Percentiles rank a stretch among this genome's conserved stretches.
phyloP scores from a whole-genome alignment of 805 yeast genomes.

The Wickerhamiella sergipiensis region DNA sequence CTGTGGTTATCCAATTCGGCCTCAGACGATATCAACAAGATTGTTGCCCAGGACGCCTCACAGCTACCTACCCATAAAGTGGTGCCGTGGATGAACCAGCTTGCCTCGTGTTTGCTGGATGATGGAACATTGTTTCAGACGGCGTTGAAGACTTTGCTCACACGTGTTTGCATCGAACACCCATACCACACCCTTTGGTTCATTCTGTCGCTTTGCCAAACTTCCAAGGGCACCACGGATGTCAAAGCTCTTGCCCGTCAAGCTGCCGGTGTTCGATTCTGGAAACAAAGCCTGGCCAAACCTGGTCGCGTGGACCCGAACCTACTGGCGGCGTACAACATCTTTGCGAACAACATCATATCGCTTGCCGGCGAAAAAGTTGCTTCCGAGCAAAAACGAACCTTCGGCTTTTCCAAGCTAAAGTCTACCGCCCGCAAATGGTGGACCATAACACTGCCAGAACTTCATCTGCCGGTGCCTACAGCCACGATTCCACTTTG shows the following conservation, averaged over 20 bases:
- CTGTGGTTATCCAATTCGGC: slow-evolving; percentile 61
- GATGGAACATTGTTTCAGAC: slow-evolving; percentile 58
- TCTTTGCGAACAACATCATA: not conserved
- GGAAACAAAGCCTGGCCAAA: not conserved
- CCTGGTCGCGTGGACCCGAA: not conserved
- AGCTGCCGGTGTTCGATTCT: not conserved
- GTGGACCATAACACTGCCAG: slow-evolving; percentile 43
- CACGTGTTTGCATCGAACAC: slow-evolving; percentile 2
- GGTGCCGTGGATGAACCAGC: slow-evolving; percentile 71
- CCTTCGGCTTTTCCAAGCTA: not conserved
- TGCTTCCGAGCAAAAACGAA: slow-evolving; percentile 4
- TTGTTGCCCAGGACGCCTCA: slow-evolving; percentile 28
- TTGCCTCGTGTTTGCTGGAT: slow-evolving; percentile 50
- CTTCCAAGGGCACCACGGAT: not conserved
- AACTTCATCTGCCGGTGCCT: slow-evolving; percentile 49
- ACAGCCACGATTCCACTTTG: slow-evolving; percentile 37
- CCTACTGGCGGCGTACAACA: not conserved
- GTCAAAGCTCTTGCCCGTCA: not conserved
- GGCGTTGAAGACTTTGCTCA: slow-evolving; percentile 17
- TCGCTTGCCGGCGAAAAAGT: slow-evolving; percentile 3
- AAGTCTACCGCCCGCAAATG: slow-evolving; percentile 30
- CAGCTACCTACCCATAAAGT: slow-evolving; percentile 46
- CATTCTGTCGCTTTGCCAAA: not conserved
- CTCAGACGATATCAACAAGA: slow-evolving; percentile 31
- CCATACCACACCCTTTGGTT: slow-evolving; percentile 12